Evolutionary conservation across 73 alveolate genomes (phyloP), one percentile per base, ranked within the genome.

Genomic region (Paramecium primaurelia): DNA sequence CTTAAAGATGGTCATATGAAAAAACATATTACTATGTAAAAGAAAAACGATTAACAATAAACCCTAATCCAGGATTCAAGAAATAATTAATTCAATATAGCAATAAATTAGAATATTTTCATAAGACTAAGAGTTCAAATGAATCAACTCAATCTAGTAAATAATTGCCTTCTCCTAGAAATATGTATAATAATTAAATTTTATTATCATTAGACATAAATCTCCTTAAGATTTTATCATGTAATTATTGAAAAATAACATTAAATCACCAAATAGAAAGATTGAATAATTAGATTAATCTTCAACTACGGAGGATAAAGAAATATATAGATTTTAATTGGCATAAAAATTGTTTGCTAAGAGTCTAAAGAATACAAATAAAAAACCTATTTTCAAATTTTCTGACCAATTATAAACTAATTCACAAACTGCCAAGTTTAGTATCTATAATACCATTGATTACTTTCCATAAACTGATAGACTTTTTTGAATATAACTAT

Each of bases 61-160:
- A 83, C 22, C 97, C 97, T n/a, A 95, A 95, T 95, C 44, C 32
- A 12, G 97, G 97, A 7, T 95, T 95, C 92, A 59, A 86, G 16
- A 54, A 45, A 38, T 95, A 95, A 25, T 92, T 95, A 14, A 54
- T 18, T 18, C 25, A 54, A 18, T 54, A 18, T 18, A 18, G 22
- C 14, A 54, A 54, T 18, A 20, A n/a, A 54, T 18, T 54, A 0
- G 22, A 54, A 3, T 6, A 25, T 1, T 22, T 1, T 18, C 16
- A 54, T 20, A 54, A 54, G 4, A 54, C 69, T n/a, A 18, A 54
- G 32, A 54, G 32, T 25, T 18, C 28, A n/a, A 54, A 25, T 4
- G 69, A 54, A 7, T 54, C 32, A 54, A 18, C 25, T 54, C 11
- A 18, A 54, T 18, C 28, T 4, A 54, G 69, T 3, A 54, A 22